Evolutionary conservation across 441 rosid genomes (phyloP), one percentile per base, ranked within the genome.

Genomic region (Adansonia madagascariensis): DNA sequence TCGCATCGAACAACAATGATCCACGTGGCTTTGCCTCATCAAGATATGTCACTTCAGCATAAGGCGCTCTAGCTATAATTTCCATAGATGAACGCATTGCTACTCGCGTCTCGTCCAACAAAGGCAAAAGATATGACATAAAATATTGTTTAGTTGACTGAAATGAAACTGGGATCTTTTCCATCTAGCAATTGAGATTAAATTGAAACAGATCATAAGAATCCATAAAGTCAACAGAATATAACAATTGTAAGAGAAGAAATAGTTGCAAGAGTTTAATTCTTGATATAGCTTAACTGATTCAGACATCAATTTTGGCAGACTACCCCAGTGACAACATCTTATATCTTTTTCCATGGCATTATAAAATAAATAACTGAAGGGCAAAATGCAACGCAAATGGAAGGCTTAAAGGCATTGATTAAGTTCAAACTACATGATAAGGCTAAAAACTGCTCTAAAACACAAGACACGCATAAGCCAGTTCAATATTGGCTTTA

Each of bases 51-150:
- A 82, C 86, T 78, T 81, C 77, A 56, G 91, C 84, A 63, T 64
- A 80, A 6, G 92, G 90, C 15, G 83, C 85, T 60, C 0, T n/a
- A 35, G 84, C 85, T 8, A 88, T 85, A 24, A 7, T 68, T 31
- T 88, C 79, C 81, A 86, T 67, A 22, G 77, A 68, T 6, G 88
- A 84, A 49, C 53, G 44, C 59, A 89, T 22, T 18, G 59, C 63
- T 0, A 87, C 83, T 47, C 93, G 72, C 14, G 90, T 84, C 79
- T 89, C 91, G 66, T 89, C 93, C 79, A 89, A 55, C 52, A 89
- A 80, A 14, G 93, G 90, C 35, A 46, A 63, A 14, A 73, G n/a
- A 82, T 79, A 89, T 0, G 89, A 81, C 15, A 59, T 12, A 12
- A 84, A 77, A 80, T 88, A 89, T 17, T 80, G 86, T 4, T 5